Percentiles rank a stretch among this genome's conserved stretches.
These are phyloP conservation scores for Russula sp. DNA, from an alignment of 768 basidiomycete genomes.

Conservation along the genomic window DNA sequence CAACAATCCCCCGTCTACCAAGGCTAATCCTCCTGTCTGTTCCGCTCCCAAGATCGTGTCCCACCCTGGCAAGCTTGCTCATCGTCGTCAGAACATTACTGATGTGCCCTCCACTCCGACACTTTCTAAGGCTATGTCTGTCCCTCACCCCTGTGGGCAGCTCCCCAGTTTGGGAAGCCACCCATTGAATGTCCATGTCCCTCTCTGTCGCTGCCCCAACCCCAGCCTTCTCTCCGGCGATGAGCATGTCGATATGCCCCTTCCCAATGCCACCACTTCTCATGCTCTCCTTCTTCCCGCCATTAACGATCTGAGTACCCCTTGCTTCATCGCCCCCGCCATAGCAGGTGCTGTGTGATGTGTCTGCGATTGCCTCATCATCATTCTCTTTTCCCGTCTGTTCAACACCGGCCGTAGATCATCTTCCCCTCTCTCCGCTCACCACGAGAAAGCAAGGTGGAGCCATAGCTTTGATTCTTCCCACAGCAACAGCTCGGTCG, in stretches of 20 bases:
- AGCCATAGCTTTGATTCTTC: constrained; percentile 9
- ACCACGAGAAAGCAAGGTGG: constrained; percentile 2
- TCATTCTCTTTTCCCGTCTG: constrained; percentile 57
- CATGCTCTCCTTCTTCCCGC: constrained; percentile 45
- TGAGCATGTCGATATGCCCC: constrained; percentile 18
- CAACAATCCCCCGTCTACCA: constrained; percentile 28
- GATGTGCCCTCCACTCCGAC: constrained; percentile 31
- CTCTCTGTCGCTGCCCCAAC: not conserved
- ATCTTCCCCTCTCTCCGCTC: constrained; percentile 1
- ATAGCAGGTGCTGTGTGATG: constrained; percentile 43
- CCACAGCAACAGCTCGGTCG: constrained; percentile 10
- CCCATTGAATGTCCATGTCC: constrained; percentile 9
- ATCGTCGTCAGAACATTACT: constrained; percentile 41
- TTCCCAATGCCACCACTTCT: constrained; percentile 20
- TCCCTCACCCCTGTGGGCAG: constrained; percentile 34
- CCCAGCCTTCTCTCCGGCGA: not conserved
- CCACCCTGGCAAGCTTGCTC: constrained; percentile 50
- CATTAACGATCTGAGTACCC: constrained; percentile 41
- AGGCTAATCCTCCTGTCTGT: constrained; percentile 21
- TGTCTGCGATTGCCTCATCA: constrained; percentile 45
- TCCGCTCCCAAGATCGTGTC: constrained; percentile 37
- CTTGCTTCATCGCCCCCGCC: constrained; percentile 48
- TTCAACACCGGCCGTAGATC: constrained; percentile 35
- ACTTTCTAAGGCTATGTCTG: constrained; percentile 42
- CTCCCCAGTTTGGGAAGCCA: not conserved